Percentiles rank a stretch among this genome's conserved stretches.
Conservation (phyloP, 2,329 filamentous ascomycete genomes). For the Coniochaeta pulveracea region DNA sequence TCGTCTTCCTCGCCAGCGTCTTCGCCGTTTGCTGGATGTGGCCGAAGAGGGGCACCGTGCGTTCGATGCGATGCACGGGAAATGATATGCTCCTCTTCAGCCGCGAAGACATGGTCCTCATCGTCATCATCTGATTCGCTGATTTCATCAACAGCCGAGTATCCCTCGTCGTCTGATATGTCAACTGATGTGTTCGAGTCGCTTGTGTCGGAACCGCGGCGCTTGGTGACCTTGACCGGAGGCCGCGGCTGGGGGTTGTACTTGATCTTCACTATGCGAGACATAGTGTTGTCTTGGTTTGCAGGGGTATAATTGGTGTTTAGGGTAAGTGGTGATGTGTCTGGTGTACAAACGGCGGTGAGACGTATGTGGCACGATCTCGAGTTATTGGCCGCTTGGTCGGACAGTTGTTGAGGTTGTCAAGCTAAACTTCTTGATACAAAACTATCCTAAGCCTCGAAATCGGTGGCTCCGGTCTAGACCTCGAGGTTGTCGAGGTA, state of each 20-base stretch:
- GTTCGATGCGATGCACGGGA: constrained; percentile 23
- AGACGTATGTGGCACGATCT: too few species aligned
- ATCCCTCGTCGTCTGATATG: constrained; percentile 57
- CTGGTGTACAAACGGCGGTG: constrained; percentile 25
- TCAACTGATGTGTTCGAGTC: constrained; percentile 40
- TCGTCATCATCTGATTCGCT: constrained; percentile 69
- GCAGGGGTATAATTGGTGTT: constrained; percentile 11
- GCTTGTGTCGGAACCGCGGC: constrained; percentile 31
- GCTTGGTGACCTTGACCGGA: constrained; percentile 31
- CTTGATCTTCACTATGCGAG: constrained; percentile 42
- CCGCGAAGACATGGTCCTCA: constrained; percentile 64
- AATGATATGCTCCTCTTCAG: constrained; percentile 68
- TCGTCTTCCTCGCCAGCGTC: constrained; percentile 25
- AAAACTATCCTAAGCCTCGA: too few species aligned
- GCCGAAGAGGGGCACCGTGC: constrained; percentile 35
- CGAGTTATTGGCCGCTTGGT: too few species aligned
- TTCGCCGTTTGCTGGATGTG: constrained; percentile 27
- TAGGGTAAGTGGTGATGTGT: constrained; percentile 7
- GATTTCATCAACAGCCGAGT: constrained; percentile 69
- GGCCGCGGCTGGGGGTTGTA: constrained; percentile 24
- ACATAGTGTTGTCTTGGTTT: constrained; percentile 30
- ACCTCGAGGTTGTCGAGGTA: too few species aligned
- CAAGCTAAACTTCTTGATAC: too few species aligned
- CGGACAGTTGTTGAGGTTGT: too few species aligned
- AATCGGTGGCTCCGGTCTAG: too few species aligned